Evolutionary conservation across 495 filamentous ascomycete genomes (phyloP).

Genomic region (Annulohypoxylon stygium): DNA sequence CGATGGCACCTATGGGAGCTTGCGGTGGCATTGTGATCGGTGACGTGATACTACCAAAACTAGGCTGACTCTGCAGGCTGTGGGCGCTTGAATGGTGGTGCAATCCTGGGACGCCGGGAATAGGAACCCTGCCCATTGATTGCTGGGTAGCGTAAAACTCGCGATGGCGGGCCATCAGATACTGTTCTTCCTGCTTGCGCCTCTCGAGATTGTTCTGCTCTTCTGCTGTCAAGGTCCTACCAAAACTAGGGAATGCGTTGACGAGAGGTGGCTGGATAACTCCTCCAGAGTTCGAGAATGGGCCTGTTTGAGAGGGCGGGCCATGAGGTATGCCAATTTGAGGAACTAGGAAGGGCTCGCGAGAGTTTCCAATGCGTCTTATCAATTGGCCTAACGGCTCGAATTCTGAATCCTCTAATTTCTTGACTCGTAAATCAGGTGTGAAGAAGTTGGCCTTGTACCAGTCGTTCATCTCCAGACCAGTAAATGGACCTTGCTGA

Average conservation of each 20-base stretch:
- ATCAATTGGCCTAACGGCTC: slow-evolving; percentile 97
- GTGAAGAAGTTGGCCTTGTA: slow-evolving; percentile 99
- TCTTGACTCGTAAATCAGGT: slow-evolving; percentile 91
- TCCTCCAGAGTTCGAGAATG: slow-evolving; percentile 65
- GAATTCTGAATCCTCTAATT: slow-evolving; percentile 91
- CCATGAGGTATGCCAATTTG: slow-evolving; percentile 95
- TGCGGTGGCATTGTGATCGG: slow-evolving; percentile 82
- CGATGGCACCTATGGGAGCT: slow-evolving; percentile 71
- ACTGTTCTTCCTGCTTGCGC: slow-evolving; percentile 97
- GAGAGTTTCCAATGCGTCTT: slow-evolving; percentile 94
- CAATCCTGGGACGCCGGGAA: slow-evolving; percentile 77
- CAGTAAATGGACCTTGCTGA: slow-evolving; percentile 93
- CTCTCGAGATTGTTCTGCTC: slow-evolving; percentile 97
- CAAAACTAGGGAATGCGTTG: slow-evolving; percentile 93
- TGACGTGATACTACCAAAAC: slow-evolving; percentile 92
- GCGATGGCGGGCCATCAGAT: slow-evolving; percentile 93
- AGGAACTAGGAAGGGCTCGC: slow-evolving; percentile 96
- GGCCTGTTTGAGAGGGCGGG: slow-evolving; percentile 66
- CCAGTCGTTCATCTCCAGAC: slow-evolving; percentile 99
- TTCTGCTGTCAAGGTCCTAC: slow-evolving; percentile 95
- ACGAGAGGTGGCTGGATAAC: slow-evolving; percentile 94
- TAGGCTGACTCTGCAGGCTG: slow-evolving; percentile 95
- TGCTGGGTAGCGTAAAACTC: slow-evolving; percentile 92
- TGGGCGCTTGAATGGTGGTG: slow-evolving; percentile 96
- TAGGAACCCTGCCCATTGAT: slow-evolving; percentile 65